These are phyloP conservation scores for Solanum hybrid DNA, from an alignment of 305 asterid genomes.

Conservation along the genomic window DNA sequence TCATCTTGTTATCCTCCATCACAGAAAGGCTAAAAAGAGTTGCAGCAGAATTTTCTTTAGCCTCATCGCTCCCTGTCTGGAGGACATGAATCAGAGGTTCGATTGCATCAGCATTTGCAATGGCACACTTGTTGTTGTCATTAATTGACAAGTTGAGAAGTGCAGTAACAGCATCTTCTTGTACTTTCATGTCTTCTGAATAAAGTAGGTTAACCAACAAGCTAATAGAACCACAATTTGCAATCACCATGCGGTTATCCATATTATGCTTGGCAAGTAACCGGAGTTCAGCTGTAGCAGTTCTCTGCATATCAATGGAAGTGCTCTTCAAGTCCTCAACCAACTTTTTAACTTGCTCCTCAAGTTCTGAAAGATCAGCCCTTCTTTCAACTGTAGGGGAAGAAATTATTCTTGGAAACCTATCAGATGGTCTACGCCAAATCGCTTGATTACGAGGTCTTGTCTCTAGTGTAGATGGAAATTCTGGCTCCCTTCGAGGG, in stretches of 20 bases:
- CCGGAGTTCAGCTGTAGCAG: slow-evolving; percentile 64
- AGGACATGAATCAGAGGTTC: slow-evolving; percentile 81
- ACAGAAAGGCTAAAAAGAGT: slow-evolving; percentile 88
- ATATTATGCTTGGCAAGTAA: slow-evolving; percentile 80
- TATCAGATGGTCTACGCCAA: slow-evolving; percentile 79
- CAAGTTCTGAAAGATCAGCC: slow-evolving; percentile 65
- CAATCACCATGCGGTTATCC: slow-evolving; percentile 79
- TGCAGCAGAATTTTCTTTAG: slow-evolving; percentile 86
- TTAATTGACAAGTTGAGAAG: slow-evolving; percentile 83
- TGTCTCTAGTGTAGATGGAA: slow-evolving; percentile 41
- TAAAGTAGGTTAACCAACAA: slow-evolving; percentile 58
- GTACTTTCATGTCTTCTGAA: slow-evolving; percentile 47
- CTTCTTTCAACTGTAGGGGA: slow-evolving; percentile 60
- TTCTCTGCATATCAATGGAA: slow-evolving; percentile 48
- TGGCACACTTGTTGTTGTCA: slow-evolving; percentile 76
- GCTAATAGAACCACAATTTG: slow-evolving; percentile 63
- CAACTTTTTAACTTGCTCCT: slow-evolving; percentile 53
- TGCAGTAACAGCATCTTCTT: slow-evolving; percentile 85
- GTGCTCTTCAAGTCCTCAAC: slow-evolving; percentile 60
- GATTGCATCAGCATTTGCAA: slow-evolving; percentile 73
- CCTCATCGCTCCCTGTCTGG: slow-evolving; percentile 68
- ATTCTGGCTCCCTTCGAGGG: slow-evolving; percentile 52
- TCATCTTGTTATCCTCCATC: slow-evolving; percentile 64
- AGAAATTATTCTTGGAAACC: slow-evolving; percentile 58
- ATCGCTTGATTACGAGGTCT: slow-evolving; percentile 58